phyloP scores from a whole-genome alignment of 2,329 filamentous ascomycete species.

The Verticillium zaregamsianum region DNA sequence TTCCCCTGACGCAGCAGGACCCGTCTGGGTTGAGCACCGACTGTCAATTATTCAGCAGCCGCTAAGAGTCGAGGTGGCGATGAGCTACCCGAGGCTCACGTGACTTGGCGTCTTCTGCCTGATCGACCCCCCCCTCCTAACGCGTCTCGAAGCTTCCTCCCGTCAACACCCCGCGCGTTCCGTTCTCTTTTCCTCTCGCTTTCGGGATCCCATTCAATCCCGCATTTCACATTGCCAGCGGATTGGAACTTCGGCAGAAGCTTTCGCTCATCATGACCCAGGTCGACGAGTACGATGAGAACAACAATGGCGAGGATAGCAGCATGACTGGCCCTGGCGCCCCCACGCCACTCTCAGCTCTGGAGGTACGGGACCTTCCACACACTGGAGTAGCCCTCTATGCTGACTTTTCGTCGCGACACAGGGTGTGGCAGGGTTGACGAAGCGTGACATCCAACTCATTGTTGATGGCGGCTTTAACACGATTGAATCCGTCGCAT shows the following conservation, averaged over 20 bases:
- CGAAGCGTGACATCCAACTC: conserved; percentile 92
- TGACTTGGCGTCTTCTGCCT: conserved; percentile 31
- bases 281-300: conserved; percentile 64
- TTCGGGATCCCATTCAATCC: background rate
- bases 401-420: background rate
- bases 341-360: conserved; percentile 79
- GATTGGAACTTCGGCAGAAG: background rate
- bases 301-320: conserved; percentile 63
- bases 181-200: conserved; percentile 10
- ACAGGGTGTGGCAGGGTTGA: conserved; percentile 81
- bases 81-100: conserved; percentile 17
- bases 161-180: conserved; percentile 13
- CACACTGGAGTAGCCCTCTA: background rate
- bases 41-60: background rate
- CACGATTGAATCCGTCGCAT: conserved; percentile 93
- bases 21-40: too few relatives aligned
- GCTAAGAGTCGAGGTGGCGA: background rate
- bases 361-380: conserved; percentile 64
- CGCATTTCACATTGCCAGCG: background rate
- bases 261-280: conserved; percentile 35
- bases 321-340: conserved; percentile 79
- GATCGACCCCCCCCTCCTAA: conserved; percentile 21
- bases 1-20: too few relatives aligned
- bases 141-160: conserved; percentile 23
- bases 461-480: conserved; percentile 90